Base-by-base conservation (phyloP, 2,329 filamentous ascomycete genomes). In the Claviceps cyperi region DNA sequence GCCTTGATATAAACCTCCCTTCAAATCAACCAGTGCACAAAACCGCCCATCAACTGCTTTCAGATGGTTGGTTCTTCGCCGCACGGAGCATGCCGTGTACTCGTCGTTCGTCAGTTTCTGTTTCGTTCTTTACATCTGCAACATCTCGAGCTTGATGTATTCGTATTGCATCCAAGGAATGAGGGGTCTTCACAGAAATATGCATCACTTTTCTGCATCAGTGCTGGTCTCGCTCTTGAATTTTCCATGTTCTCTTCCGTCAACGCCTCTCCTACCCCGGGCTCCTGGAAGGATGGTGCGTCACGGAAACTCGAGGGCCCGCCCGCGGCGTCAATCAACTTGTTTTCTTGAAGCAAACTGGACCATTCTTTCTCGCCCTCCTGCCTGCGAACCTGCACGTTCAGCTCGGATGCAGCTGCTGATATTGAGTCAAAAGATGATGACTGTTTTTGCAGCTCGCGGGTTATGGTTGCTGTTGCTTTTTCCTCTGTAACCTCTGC, bases 161-260 rank as follows among this genome's bases (percentile, higher is more conserved):
- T 32, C 28, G 28, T 32, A 32, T 32, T 32, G 28, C 9, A 9
- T 32, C 28, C 28, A 32, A 32, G 28, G 11, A 4, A 32, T 11
- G 28, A 32, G 28, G 9, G 28, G 9, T 11, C 28, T 1, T 4
- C 9, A 11, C 28, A 32, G 9, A 32, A 43, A 43, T 14, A 32
- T 35, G 7, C 37, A 8, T 48, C 35, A 43, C 9, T 36, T n/a
- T 19, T 32, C 11, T 17, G 14, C 45, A 2, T n/a, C 28, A 11
- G 17, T 51, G 35, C 51, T 44, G 1, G 53, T 66, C 50, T 70
- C 65, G 51, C 61, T 63, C 51, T 67, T 66, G 43, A 77, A 56
- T 53, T 65, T 73, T 70, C 73, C 45, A 78, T 63, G 55, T 78
- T 78, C 57, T 75, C 75, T 53, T 75, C 70, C 1, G 75, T 78